Evolutionary conservation across 2,329 filamentous ascomycete genomes (phyloP).

Genomic region (Exophiala aquamarina): DNA sequence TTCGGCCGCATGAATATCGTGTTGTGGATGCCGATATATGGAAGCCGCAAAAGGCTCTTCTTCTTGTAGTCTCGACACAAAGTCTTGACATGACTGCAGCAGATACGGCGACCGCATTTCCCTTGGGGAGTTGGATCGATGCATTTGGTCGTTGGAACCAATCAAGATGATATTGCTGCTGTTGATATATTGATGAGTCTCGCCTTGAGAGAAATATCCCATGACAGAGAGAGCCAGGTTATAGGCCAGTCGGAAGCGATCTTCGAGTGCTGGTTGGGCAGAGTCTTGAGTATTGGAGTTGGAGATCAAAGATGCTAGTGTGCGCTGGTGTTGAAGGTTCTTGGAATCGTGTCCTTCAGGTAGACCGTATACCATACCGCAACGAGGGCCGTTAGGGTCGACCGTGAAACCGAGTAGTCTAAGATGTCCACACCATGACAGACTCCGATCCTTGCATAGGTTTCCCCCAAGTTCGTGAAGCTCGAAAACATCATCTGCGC

Average conservation of each 20-base stretch:
- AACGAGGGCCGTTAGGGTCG: slow-evolving; percentile 23
- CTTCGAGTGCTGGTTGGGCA: slow-evolving; percentile 51
- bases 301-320: slow-evolving; percentile 25
- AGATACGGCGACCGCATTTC: slow-evolving; percentile 30
- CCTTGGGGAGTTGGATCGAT: slow-evolving; percentile 33
- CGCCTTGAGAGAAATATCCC: slow-evolving; percentile 56
- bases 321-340: slow-evolving; percentile 24
- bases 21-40: slow-evolving; percentile 62
- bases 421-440: slow-evolving; percentile 32
- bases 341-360: slow-evolving; percentile 24
- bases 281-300: slow-evolving; percentile 36
- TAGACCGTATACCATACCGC: slow-evolving; percentile 28
- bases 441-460: slow-evolving; percentile 17
- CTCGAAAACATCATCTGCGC: slow-evolving; percentile 26
- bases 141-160: slow-evolving; percentile 19
- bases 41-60: slow-evolving; percentile 48
- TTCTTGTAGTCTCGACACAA: slow-evolving; percentile 21
- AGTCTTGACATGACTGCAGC: slow-evolving; percentile 28
- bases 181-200: slow-evolving; percentile 64
- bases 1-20: slow-evolving; percentile 20
- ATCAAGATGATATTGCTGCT: slow-evolving; percentile 65
- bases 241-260: slow-evolving; percentile 61
- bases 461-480: slow-evolving; percentile 24
- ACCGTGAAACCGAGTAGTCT: slow-evolving; percentile 41
- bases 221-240: slow-evolving; percentile 58